phyloP scores from a whole-genome alignment of 768 basidiomycete genomes.

The Xerocomus spinulosus region DNA sequence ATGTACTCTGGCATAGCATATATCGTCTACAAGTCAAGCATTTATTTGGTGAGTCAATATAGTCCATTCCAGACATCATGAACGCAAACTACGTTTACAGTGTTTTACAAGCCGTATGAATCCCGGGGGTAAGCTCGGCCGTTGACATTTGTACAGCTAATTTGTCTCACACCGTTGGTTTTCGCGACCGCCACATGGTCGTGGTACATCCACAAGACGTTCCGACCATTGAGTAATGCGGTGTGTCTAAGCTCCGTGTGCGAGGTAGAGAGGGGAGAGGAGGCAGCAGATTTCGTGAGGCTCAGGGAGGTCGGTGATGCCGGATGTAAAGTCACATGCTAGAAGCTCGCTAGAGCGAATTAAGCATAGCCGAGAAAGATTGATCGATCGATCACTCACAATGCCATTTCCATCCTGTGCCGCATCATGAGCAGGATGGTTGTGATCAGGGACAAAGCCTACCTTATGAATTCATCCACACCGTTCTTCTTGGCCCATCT shows the following conservation, averaged over 20 bases:
- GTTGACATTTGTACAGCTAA: conserved; percentile 85
- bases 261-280: conserved; percentile 88
- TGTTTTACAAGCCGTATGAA: conserved; percentile 98
- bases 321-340: neutral
- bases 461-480: neutral
- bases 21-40: conserved; percentile 96
- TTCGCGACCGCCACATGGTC: conserved; percentile 73
- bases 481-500: neutral
- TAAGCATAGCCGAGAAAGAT: neutral
- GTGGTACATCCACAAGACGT: conserved; percentile 66
- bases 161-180: conserved; percentile 80
- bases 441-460: neutral
- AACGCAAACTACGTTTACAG: conserved; percentile 37
- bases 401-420: neutral
- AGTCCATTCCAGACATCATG: neutral
- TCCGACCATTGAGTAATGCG: conserved; percentile 71
- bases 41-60: conserved; percentile 67
- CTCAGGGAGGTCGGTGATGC: conserved; percentile 48
- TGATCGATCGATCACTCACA: neutral
- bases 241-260: conserved; percentile 83
- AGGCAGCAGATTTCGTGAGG: conserved; percentile 73
- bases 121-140: conserved; percentile 98
- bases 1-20: conserved; percentile 96
- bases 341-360: neutral
- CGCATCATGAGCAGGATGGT: neutral